Base-by-base conservation (phyloP, 2,329 filamentous ascomycete genomes). In the Massarina eburnea region DNA sequence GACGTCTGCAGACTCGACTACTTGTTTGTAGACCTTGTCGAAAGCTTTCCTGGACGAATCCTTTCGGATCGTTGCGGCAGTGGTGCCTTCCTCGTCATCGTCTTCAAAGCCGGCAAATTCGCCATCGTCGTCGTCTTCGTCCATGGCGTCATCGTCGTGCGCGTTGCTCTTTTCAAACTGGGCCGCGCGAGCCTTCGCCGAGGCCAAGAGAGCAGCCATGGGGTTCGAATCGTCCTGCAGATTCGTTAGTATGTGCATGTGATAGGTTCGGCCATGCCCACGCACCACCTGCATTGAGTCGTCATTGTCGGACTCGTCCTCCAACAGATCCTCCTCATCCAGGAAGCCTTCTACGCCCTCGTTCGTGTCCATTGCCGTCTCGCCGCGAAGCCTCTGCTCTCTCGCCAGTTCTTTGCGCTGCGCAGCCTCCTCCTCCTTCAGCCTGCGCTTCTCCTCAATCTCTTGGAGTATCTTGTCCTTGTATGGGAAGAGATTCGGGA, bases 401-500 rank as follows among this genome's bases (percentile, higher is more conserved):
- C 75, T 80, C 45, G 84, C 85, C 62, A 90, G 75, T 65, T 95
- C 88, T 52, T 82, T 82, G 60, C 83, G 80, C 66, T 81, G 78
- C 46, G 81, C 80, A 65, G 53, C 59, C 29, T 96, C 89, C 64
- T 96, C 91, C 54, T 84, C 83, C 76, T 92, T 96, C 70, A 82
- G 77, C 57, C 86, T 76, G 66, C 87, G 87, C 61, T 83, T 86
- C 74, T 96, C 89, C 74, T 99, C 94, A 60, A 99, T 95, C 73
- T 99, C 91, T 47, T 91, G 84, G 26, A 99, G 81, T 21, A 99
- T 82, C 78, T 88, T 91, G 71, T 96, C 91, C 77, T 99, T 99
- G 80, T 94, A 96, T 1, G 94, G 94, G 75, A 96, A 99, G 27
- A 96, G 76, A 67, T 97, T 99, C 32, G 94, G 94, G 52, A 99